Conservation (phyloP, 73 alveolate species). For the Tetrahymena borealis region DNA sequence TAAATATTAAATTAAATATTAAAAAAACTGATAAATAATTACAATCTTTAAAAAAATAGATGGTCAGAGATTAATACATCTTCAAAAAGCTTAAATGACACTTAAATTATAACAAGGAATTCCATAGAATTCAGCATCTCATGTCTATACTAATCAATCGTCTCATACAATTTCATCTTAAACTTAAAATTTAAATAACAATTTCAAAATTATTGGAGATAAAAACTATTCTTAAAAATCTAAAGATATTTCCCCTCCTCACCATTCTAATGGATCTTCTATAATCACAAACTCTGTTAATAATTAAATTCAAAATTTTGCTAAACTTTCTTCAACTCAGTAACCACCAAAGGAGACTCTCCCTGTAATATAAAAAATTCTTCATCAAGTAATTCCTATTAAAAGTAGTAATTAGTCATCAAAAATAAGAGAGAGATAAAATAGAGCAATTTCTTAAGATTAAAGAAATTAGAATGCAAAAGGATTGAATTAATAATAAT, state of each 20-base stretch:
- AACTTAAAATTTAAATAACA: background rate
- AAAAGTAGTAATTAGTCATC: background rate
- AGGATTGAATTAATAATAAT: background rate
- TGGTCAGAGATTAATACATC: background rate
- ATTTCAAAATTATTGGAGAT: background rate
- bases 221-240: too few species aligned
- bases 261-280: too few species aligned
- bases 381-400: background rate
- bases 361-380: background rate
- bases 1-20: background rate
- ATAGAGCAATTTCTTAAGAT: background rate
- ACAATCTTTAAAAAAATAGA: background rate
- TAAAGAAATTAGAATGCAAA: background rate
- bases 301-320: background rate
- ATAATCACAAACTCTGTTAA: background rate
- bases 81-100: background rate
- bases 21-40: too few species aligned
- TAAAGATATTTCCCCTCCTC: too few species aligned
- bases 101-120: background rate
- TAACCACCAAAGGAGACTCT: background rate
- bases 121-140: background rate
- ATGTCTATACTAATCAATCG: background rate
- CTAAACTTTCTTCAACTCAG: background rate
- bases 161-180: background rate
- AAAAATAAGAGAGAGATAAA: background rate